Evolutionary conservation across 495 filamentous ascomycete species (phyloP).

Genomic region (Annulohypoxylon moriforme): DNA sequence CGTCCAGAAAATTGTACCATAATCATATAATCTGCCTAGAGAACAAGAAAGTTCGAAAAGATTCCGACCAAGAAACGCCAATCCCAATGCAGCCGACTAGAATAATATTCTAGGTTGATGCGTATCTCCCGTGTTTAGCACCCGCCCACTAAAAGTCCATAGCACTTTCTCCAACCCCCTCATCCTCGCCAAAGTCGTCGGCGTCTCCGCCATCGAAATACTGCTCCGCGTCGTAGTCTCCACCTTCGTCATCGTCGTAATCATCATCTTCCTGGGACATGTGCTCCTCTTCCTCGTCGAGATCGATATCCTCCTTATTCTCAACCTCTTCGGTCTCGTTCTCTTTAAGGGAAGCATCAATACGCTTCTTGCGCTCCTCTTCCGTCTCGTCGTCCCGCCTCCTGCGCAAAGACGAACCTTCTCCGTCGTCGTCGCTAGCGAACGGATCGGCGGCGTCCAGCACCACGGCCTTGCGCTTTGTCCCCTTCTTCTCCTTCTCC

Average conservation of each 20-base stretch:
- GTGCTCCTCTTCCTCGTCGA: constrained; percentile 58
- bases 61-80: constrained; percentile 17
- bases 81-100: constrained; percentile 21
- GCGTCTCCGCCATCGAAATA: constrained; percentile 65
- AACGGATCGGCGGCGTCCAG: constrained; percentile 36
- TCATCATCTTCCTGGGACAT: constrained; percentile 57
- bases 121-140: not conserved
- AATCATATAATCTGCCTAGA: not conserved
- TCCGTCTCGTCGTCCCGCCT: constrained; percentile 52
- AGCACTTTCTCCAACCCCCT: constrained; percentile 58
- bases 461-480: constrained; percentile 29
- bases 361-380: constrained; percentile 54
- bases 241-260: constrained; percentile 60
- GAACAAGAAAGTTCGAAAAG: not conserved
- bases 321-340: constrained; percentile 55
- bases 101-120: not conserved
- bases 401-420: constrained; percentile 27
- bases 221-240: constrained; percentile 66
- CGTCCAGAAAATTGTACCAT: not conserved
- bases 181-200: constrained; percentile 58
- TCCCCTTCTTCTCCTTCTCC: not conserved
- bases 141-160: constrained; percentile 36
- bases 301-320: constrained; percentile 50
- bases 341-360: constrained; percentile 50
- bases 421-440: constrained; percentile 38